Conservation (phyloP, 192 early-diverging fungal species). For the Gryganskiella cystojenkinii region DNA sequence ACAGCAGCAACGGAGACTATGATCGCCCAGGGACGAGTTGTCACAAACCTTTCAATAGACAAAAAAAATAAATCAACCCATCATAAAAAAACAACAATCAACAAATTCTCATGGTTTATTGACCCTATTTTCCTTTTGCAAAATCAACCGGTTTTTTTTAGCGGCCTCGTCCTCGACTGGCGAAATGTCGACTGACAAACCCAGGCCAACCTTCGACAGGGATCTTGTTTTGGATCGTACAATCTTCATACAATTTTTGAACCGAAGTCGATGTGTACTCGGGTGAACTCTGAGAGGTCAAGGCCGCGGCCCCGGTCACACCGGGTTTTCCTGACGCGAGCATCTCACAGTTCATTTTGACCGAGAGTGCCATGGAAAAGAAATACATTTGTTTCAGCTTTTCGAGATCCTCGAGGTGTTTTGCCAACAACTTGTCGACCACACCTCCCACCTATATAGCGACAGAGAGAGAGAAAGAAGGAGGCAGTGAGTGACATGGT, state of each 20-base stretch:
- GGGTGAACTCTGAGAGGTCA: constrained; percentile 9
- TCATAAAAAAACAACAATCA: no score
- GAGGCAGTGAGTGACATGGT: no score
- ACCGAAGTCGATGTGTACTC: constrained; percentile 46
- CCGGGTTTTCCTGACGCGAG: constrained; percentile 7
- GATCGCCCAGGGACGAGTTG: no score
- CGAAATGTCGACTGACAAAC: constrained; percentile 42
- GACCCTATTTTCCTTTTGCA: no score
- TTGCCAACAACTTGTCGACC: constrained; percentile 13
- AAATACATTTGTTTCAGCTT: constrained; percentile 50
- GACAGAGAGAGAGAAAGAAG: constrained; percentile 1
- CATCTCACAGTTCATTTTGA: constrained; percentile 53
- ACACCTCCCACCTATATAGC: neutral
- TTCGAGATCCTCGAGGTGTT: constrained; percentile 35
- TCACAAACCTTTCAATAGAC: no score
- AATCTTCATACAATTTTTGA: constrained; percentile 44
- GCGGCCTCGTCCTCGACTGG: constrained; percentile 7
- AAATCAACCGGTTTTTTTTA: no score
- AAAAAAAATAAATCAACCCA: no score
- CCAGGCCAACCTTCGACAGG: constrained; percentile 51
- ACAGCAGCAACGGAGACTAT: no score
- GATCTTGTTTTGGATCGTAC: constrained; percentile 17
- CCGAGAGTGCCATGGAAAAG: constrained; percentile 43
- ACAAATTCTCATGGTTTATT: no score
- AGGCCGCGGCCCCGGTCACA: no score